Percentiles rank a stretch among this genome's conserved stretches.
Conservation (phyloP, 306 rosid genomes). For the Lagenaria siceraria region DNA sequence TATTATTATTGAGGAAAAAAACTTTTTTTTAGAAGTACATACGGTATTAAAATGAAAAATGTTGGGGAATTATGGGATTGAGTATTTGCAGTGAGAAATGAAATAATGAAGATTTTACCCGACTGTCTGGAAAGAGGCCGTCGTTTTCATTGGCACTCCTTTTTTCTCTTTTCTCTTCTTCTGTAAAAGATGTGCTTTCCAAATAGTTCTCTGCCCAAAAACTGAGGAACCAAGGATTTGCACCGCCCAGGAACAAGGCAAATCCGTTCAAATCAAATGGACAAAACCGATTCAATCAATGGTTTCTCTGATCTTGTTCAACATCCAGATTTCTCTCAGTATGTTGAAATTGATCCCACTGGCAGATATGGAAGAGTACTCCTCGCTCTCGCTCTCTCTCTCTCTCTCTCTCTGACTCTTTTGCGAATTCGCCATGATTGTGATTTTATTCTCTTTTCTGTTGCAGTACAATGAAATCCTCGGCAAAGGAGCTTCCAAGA, state of each 20-base stretch:
- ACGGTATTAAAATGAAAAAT: neutral
- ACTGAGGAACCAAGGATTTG: neutral
- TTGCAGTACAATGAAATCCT: constrained; percentile 78
- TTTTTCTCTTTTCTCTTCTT: neutral
- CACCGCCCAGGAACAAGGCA: neutral
- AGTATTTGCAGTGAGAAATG: neutral
- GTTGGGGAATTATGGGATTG: neutral
- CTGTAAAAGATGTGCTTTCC: neutral
- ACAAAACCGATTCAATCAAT: neutral
- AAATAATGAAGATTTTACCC: neutral
- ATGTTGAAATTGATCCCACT: constrained; percentile 89
- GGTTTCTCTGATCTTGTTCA: neutral
- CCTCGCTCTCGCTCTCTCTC: neutral
- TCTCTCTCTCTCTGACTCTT: neutral
- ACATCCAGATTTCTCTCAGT: constrained; percentile 36
- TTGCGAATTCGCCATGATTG: neutral
- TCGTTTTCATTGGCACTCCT: neutral
- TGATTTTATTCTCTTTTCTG: constrained; percentile 9
- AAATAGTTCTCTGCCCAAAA: neutral
- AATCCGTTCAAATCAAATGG: neutral
- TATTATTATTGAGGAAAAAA: too few relatives aligned
- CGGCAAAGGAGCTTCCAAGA: constrained; percentile 96
- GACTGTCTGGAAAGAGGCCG: neutral
- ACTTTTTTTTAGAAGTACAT: too few relatives aligned
- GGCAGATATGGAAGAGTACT: constrained; percentile 94